Conservation (phyloP, 2,329 filamentous ascomycete species). For the Aspergillus caelatus region DNA sequence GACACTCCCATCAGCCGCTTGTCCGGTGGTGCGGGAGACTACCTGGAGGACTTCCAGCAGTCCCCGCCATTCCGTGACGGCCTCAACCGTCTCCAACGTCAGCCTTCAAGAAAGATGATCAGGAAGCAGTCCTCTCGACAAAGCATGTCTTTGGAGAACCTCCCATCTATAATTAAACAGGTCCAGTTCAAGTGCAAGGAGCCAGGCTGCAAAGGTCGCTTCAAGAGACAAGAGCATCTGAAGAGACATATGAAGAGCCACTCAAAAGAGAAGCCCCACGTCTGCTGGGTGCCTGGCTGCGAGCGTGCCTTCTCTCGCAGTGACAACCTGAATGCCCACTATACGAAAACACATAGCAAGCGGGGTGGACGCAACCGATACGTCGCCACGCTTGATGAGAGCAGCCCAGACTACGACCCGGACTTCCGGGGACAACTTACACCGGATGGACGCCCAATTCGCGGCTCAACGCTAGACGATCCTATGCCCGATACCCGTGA, state of each 20-base stretch:
- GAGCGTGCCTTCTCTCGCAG: slow-evolving; percentile 46
- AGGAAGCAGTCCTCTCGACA: slow-evolving; percentile 38
- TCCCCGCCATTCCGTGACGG: slow-evolving; percentile 39
- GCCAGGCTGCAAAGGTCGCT: slow-evolving; percentile 48
- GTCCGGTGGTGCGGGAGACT: slow-evolving; percentile 37
- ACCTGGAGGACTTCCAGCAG: slow-evolving; percentile 37
- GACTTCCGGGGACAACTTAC: slow-evolving; percentile 49
- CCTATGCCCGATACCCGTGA: slow-evolving; percentile 36
- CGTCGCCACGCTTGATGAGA: slow-evolving; percentile 48
- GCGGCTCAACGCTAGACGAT: slow-evolving; percentile 40
- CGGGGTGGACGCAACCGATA: slow-evolving; percentile 49
- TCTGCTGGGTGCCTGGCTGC: slow-evolving; percentile 49
- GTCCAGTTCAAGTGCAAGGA: slow-evolving; percentile 47
- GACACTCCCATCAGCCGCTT: slow-evolving; percentile 40
- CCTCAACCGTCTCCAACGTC: slow-evolving; percentile 33
- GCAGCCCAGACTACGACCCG: slow-evolving; percentile 46
- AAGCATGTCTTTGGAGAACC: slow-evolving; percentile 38
- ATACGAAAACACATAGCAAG: slow-evolving; percentile 51
- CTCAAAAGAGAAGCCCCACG: slow-evolving; percentile 47
- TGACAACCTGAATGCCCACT: slow-evolving; percentile 51
- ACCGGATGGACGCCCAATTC: slow-evolving; percentile 45
- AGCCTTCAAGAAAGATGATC: slow-evolving; percentile 34
- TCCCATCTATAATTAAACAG: slow-evolving; percentile 44
- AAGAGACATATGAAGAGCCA: slow-evolving; percentile 54
- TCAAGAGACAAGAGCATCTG: slow-evolving; percentile 54